These are phyloP conservation scores for Suillus sp. DNA, from an alignment of 768 basidiomycete species.

Conservation along the genomic window DNA sequence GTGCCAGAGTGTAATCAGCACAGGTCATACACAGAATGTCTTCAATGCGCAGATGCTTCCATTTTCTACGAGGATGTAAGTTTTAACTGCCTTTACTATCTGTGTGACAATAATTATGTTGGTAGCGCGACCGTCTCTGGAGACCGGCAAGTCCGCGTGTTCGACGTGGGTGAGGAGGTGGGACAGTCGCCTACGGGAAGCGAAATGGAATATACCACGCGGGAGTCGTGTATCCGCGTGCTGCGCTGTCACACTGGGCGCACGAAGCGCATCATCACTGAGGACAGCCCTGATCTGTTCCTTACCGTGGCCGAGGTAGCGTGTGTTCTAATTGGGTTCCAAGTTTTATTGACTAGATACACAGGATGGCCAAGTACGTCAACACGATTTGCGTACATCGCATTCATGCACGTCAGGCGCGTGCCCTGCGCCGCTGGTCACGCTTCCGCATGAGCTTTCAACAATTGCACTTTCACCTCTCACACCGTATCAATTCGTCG, in stretches of 20 bases:
- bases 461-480: conserved; percentile 76
- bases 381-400: conserved; percentile 77
- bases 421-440: conserved; percentile 75
- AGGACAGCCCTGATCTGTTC: conserved; percentile 76
- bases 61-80: conserved; percentile 75
- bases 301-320: conserved; percentile 78
- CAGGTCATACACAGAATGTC: conserved; percentile 83
- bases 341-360: conserved; percentile 25
- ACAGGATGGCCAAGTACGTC: conserved; percentile 85
- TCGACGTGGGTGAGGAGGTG: conserved; percentile 58
- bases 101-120: conserved; percentile 9
- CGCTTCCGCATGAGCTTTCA: conserved; percentile 65
- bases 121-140: conserved; percentile 71
- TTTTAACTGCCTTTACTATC: conserved; percentile 21
- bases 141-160: conserved; percentile 76
- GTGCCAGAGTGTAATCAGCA: conserved; percentile 68
- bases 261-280: conserved; percentile 79
- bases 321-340: conserved; percentile 14
- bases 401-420: conserved; percentile 57
- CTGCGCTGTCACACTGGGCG: conserved; percentile 71
- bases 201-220: conserved; percentile 48
- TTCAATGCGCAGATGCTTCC: conserved; percentile 85
- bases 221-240: conserved; percentile 51
- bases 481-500: conserved; percentile 82
- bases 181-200: conserved; percentile 40